Conservation (phyloP, 495 filamentous ascomycete species). For the Neohortaea acidophila region DNA sequence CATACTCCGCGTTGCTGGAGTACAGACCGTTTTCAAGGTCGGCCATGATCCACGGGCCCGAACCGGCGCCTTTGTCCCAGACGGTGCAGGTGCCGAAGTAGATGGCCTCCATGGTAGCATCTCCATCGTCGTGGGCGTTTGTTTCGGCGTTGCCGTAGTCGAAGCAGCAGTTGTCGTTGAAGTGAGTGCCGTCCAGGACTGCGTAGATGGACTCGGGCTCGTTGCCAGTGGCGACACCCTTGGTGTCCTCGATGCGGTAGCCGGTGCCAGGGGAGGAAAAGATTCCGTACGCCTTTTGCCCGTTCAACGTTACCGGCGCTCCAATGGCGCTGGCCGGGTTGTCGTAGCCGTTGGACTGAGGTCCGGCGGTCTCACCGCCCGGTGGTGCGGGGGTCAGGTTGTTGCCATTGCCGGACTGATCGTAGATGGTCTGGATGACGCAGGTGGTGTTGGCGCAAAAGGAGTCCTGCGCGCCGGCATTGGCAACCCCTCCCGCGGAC, state of each 20-base stretch:
- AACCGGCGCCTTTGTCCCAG: conserved; percentile 38
- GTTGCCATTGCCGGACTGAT: conserved; percentile 43
- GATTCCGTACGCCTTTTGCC: conserved; percentile 43
- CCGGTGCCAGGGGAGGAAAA: conserved; percentile 33
- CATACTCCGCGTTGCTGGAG: conserved; percentile 28
- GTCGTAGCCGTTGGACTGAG: conserved; percentile 39
- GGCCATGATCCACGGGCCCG: conserved; percentile 44
- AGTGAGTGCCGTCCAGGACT: conserved; percentile 44
- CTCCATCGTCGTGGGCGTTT: conserved; percentile 37
- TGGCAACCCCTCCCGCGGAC: conserved; percentile 39
- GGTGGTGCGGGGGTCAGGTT: conserved; percentile 42
- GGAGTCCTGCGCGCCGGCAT: conserved; percentile 39
- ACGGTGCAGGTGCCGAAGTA: conserved; percentile 36
- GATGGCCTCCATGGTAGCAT: conserved; percentile 46
- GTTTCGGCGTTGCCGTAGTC: conserved; percentile 48
- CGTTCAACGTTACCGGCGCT: conserved; percentile 43
- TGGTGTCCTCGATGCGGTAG: conserved; percentile 17
- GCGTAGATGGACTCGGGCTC: conserved; percentile 43
- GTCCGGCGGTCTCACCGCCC: conserved; percentile 35
- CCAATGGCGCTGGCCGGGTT: conserved; percentile 39
- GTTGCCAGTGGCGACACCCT: conserved; percentile 38
- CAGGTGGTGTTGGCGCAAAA: conserved; percentile 44
- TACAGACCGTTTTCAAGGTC: conserved; percentile 47
- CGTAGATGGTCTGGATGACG: conserved; percentile 44
- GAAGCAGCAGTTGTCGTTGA: conserved; percentile 43